Base-by-base conservation (phyloP, 1,284 basidiomycete genomes). In the Quambalaria eucalypti region DNA sequence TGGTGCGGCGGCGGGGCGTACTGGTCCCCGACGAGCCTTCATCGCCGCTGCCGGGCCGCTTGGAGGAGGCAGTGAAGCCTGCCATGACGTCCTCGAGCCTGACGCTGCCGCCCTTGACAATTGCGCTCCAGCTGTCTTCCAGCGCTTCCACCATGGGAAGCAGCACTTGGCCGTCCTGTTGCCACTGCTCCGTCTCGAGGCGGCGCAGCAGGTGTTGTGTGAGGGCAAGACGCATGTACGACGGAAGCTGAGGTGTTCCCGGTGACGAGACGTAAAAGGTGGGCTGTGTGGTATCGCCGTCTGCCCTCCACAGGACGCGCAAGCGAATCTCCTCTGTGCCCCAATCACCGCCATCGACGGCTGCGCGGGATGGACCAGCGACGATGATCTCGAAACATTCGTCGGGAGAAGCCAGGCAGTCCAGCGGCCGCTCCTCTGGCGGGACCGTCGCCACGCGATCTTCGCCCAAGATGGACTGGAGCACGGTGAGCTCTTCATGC, bases 161-260 rank as follows among this genome's bases (percentile, higher is more conserved):
- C 48, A 87, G 80, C 50, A 90, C 83, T 59, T 86, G 83, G 19
- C 85, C 71, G 26, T 88, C 81, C 5, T 79, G 79, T 23, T 67
- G 68, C 60, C 81, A 77, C 2, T 79, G 80, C 14, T 77, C 62
- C 50, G 76, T 73, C 50, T 62, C 50, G 46, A 57, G 19, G 30
- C 60, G 61, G 38, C 61, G 52, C 19, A 66, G 51, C 28, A 77
- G 78, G 38, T 80, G 79, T 2, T 83, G 81, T n/a, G 90, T 81
- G 16, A 95, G 80, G 65, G 93, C 84, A 0, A 96, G 82, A 30
- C 88, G 84, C 59, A 95, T 80, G 74, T 95, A 96, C 0, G 89
- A 82, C 0, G 91, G 83, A 5, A 87, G 78, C 4, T 21, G 36
- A 21, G 0, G 82, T 82, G 0, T 77, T 12, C 21, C 42, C 12